phyloP scores from a whole-genome alignment of 2,329 filamentous ascomycete species.

The Xylariaceae sp. region DNA sequence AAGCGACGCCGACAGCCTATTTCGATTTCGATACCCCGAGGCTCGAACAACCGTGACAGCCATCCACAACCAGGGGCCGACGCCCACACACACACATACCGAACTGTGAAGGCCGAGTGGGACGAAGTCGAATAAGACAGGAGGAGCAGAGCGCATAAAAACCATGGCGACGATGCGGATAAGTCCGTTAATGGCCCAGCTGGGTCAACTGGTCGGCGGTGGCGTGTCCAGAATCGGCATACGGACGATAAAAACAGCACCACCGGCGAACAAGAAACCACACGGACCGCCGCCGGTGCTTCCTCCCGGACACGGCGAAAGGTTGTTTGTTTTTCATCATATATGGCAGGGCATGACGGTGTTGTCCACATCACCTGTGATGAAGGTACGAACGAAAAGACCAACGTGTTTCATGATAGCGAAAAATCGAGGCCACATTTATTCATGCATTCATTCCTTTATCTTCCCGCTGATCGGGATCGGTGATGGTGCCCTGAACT shows the following conservation, averaged over 20 bases:
- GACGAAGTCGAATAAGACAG: slow-evolving; percentile 1
- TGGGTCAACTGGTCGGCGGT: slow-evolving; percentile 38
- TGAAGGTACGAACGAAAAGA: slow-evolving; percentile 40
- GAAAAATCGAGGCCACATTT: too few relatives aligned
- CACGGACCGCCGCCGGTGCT: too few relatives aligned
- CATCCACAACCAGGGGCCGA: too few relatives aligned
- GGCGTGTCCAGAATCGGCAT: slow-evolving; percentile 34
- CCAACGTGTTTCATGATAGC: too few relatives aligned
- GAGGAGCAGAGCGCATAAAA: not conserved
- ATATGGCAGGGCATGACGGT: slow-evolving; percentile 46
- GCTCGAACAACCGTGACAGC: too few relatives aligned
- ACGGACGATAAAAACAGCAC: slow-evolving; percentile 24
- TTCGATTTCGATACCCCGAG: too few relatives aligned
- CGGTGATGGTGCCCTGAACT: too few relatives aligned
- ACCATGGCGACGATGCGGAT: slow-evolving; percentile 34
- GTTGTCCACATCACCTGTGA: slow-evolving; percentile 43
- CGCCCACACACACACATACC: slow-evolving; percentile 3
- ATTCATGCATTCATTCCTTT: not conserved
- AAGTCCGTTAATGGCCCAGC: slow-evolving; percentile 30
- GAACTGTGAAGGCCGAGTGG: too few relatives aligned
- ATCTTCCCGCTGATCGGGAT: too few relatives aligned
- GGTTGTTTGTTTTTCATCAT: slow-evolving; percentile 52
- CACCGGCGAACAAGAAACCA: slow-evolving; percentile 18
- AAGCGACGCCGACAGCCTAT: too few relatives aligned
- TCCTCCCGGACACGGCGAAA: slow-evolving; percentile 45